A percentile compares a stretch with the other conserved stretches of the same genome.
Conservation (phyloP, 495 filamentous ascomycete species). For the Cladorrhinum samala region DNA sequence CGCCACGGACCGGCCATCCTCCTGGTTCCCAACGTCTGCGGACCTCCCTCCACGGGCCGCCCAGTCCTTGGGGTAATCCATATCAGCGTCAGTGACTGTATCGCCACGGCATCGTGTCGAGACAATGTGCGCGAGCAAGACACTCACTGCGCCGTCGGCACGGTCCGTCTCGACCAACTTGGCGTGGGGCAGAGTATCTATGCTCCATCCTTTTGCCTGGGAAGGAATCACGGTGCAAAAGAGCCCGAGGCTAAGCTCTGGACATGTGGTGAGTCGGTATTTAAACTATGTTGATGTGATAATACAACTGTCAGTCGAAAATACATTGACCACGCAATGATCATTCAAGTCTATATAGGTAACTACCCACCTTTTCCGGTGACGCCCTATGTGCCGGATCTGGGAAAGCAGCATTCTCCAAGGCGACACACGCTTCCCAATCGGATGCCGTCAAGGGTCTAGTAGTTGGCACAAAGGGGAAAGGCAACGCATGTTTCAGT, state of each 20-base stretch:
- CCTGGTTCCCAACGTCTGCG: constrained; percentile 52
- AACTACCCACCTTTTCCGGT: constrained; percentile 65
- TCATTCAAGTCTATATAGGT: constrained; percentile 4
- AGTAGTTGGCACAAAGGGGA: constrained; percentile 51
- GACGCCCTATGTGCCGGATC: constrained; percentile 62
- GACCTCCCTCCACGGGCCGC: constrained; percentile 28
- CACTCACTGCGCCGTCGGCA: constrained; percentile 42
- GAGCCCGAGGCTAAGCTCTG: constrained; percentile 75
- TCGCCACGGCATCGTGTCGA: constrained; percentile 58
- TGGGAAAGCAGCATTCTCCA: constrained; percentile 72
- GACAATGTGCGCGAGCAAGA: constrained; percentile 78
- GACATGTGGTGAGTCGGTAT: constrained; percentile 72
- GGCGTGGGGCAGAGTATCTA: constrained; percentile 42
- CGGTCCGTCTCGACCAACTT: constrained; percentile 44
- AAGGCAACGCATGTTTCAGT: constrained; percentile 25
- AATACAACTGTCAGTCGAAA: not conserved
- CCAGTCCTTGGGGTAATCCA: constrained; percentile 68
- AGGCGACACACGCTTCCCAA: constrained; percentile 64
- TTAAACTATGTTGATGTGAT: constrained; percentile 51
- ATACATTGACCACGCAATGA: not conserved
- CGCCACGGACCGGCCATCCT: constrained; percentile 65
- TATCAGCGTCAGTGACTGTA: constrained; percentile 67
- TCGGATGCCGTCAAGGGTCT: constrained; percentile 67
- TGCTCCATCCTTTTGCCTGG: constrained; percentile 39
- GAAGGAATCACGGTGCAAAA: constrained; percentile 56